These are phyloP conservation scores for Actinomortierella wolfii DNA, from an alignment of 371 early-diverging fungal species.

Conservation along the genomic window DNA sequence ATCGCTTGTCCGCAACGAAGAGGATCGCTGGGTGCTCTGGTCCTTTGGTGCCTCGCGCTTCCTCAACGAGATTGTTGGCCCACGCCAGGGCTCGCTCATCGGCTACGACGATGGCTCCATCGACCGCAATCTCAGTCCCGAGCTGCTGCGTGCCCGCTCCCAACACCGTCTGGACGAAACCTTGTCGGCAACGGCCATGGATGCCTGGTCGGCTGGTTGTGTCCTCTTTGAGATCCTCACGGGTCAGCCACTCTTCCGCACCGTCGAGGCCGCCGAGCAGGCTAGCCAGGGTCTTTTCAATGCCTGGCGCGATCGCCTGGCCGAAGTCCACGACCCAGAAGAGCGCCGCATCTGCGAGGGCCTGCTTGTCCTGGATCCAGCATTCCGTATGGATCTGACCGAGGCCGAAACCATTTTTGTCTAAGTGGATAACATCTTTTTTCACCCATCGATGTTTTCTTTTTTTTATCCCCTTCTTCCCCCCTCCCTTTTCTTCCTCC, in stretches of 20 bases:
- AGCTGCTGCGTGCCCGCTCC: constrained; percentile 28
- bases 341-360: constrained; percentile 36
- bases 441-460: no score
- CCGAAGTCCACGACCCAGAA: constrained; percentile 21
- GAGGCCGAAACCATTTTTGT: constrained; percentile 31
- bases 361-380: constrained; percentile 34
- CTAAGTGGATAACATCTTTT: no score
- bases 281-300: constrained; percentile 36
- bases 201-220: constrained; percentile 47
- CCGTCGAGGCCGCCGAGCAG: constrained; percentile 44
- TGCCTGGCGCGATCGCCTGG: constrained; percentile 42
- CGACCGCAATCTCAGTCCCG: constrained; percentile 37
- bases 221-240: constrained; percentile 43
- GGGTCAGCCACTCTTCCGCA: constrained; percentile 40
- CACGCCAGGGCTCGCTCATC: constrained; percentile 31
- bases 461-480: neutral
- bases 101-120: constrained; percentile 36
- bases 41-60: constrained; percentile 43
- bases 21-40: constrained; percentile 43
- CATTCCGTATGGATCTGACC: constrained; percentile 21
- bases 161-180: constrained; percentile 26
- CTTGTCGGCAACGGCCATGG: constrained; percentile 33
- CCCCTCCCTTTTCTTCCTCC: neutral
- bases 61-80: constrained; percentile 45
- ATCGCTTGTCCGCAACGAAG: constrained; percentile 38